Evolutionary conservation across 495 filamentous ascomycete genomes (phyloP), one percentile per base, ranked within the genome.

Genomic region (Podospora australis): DNA sequence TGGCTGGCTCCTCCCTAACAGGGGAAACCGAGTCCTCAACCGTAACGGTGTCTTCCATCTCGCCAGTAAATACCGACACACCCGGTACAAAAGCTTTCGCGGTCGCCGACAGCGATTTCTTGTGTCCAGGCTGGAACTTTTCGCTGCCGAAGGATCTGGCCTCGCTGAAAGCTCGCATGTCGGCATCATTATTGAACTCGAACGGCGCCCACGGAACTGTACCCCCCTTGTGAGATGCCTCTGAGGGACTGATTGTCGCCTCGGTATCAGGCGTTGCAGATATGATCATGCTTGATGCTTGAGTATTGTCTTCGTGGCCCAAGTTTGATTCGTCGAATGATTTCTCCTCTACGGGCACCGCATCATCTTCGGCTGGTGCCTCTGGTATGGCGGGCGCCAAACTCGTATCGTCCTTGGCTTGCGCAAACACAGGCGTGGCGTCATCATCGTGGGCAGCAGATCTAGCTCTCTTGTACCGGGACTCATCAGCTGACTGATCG

Each of bases 401-500:
- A 1, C 54, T 58, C 14, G 51, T 36, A 34, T 70, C 71, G 30
- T 69, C 64, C 13, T 28, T 56, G 9, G 60, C 56, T n/a, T 59
- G 41, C 13, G 86, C 87, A 63, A 88, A 89, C 39, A 75, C 70
- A 16, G 83, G 82, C 10, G 89, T 81, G 24, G 80, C 73, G 57
- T 88, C 80, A 29, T 77, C 80, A 58, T 82, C 79, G 19, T 72
- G 75, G 17, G 67, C 72, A 42, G 60, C 73, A 21, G 74, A 78
- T 43, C 82, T 78, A 57, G 79, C 77, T 61, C 87, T 78, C 77
- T 94, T 96, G 55, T 82, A 70, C 16, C 88, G 81, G 39, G 71
- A 72, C 47, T 78, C 74, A 56, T 80, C 78, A 2, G 63, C 70
- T 13, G 71, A 59, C 25, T 76, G 76, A 10, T 83, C 70, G 40